Evolutionary conservation across 257 asterid species (phyloP), one percentile per base, ranked within the genome.

Genomic region (Gentiana macrophylla): DNA sequence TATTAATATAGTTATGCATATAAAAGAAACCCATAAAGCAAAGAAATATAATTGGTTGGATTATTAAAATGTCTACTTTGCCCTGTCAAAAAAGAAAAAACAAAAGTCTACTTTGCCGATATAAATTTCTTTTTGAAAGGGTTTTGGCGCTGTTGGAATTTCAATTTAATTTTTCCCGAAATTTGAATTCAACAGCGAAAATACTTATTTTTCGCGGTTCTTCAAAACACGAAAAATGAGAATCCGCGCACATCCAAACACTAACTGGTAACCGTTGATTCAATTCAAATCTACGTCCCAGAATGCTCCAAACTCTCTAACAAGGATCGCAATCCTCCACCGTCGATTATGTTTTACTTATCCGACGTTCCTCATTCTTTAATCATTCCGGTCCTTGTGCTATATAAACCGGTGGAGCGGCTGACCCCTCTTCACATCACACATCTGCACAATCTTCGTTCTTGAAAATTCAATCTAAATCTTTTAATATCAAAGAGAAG

Each of bases 321-420:
- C 57, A 7, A 55, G 43, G 70, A 69, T 69, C 52, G 5, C 55
- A 34, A 64, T 63, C 12, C 3, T 24, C 8, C 11, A 6, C 60
- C 61, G 65, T 58, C 34, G 55, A 56, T 45, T 67, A 64, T 24
- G 24, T 24, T 24, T 24, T 41, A 8, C 33, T 5, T n/a, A 61
- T 50, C 58, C 61, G 56, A 65, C 71, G 71, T 57, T 33, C 36
- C 5, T 37, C 37, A 15, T 47, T 35, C 59, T 46, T 34, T 49
- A 6, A 37, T 8, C 59, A 12, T 4, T 15, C 24, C 2, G n/a
- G 13, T 24, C 2, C 46, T 49, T 37, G 24, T 24, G 32, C n/a
- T 55, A 24, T 64, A 70, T 62, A 69, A 63, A 1, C 24, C 24
- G 24, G 24, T 24, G 24, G 24, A 24, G 24, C 24, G 24, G 24